Evolutionary conservation across 2,329 filamentous ascomycete species (phyloP), one percentile per base, ranked within the genome.

Genomic region (Cytospora chrysosperma): DNA sequence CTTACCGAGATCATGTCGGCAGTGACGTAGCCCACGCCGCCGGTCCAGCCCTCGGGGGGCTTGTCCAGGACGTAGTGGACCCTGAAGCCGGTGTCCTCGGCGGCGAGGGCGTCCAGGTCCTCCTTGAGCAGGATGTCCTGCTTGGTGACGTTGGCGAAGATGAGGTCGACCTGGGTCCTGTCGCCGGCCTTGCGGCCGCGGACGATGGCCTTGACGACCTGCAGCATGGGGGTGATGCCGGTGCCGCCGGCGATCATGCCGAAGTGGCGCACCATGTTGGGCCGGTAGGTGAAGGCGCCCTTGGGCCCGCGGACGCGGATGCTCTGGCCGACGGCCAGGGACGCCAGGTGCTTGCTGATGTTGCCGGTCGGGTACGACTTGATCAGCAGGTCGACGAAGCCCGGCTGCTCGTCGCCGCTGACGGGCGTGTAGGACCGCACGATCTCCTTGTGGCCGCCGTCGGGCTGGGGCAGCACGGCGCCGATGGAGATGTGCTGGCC

Each of bases 171-270:
- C 81, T 97, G 83, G 66, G 95, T 99, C 74, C 81, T 88, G 79
- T 97, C 93, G 67, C 89, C 93, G 57, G 87, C 81, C 61, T 87
- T 83, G 70, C 92, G 87, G 72, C 92, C 92, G 70, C 92, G 87
- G 72, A 93, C 86, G 70, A 98, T 93, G 64, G 94, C 95, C 72
- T 93, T 90, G 75, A 97, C 88, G 71, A 99, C 88, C 82, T 99
- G 95, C 68, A 98, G 85, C 95, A 99, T 99, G 66, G 95, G 95
- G 12, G 95, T 98, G 77, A 99, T 98, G 70, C 95, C 95, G 37
- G 95, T 98, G 69, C 95, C 95, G 70, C 95, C 95, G 68, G 95
- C 93, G 74, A 99, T 92, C 95, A 99, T 99, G 74, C 93, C 95
- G 70, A 99, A 96, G 78, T 91, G 91, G 68, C 91, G 89, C 71